A percentile compares a stretch with the other conserved stretches of the same genome.
Evolutionary conservation across 495 filamentous ascomycete genomes (phyloP).

Genomic region (Talaromyces wortmannii): DNA sequence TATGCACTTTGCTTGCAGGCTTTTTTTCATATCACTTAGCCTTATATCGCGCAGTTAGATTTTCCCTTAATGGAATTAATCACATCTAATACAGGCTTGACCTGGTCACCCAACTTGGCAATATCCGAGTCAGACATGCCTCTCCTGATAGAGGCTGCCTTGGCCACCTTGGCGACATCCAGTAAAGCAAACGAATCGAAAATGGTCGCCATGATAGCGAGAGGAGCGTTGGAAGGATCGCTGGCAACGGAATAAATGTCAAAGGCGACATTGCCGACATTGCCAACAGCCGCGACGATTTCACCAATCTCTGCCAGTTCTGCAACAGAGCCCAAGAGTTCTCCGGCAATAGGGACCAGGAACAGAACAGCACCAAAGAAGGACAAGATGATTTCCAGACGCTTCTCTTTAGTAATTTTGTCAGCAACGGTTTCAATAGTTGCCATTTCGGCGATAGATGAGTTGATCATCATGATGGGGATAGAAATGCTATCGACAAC

Average conservation of each 20-base stretch:
- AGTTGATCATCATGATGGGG: background rate
- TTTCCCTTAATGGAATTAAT: background rate
- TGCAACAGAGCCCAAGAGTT: background rate
- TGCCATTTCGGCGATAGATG: background rate
- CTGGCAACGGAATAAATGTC: background rate
- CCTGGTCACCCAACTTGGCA: background rate
- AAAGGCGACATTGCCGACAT: background rate
- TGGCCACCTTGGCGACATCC: background rate
- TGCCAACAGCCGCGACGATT: background rate
- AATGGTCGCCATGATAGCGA: background rate
- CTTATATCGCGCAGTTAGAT: background rate
- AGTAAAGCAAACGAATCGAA: background rate
- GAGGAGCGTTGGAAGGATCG: background rate
- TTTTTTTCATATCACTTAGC: too few relatives aligned
- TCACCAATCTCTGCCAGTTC: background rate
- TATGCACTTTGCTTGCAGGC: too few relatives aligned
- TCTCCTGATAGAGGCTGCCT: background rate
- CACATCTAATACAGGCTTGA: background rate
- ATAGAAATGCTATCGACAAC: background rate
- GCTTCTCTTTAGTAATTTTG: background rate
- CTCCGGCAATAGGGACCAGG: constrained; percentile 1
- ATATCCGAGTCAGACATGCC: background rate
- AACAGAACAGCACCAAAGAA: constrained; percentile 3
- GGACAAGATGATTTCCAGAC: background rate
- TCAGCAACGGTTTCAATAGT: background rate